Evolutionary conservation across 257 asterid genomes (phyloP).

Genomic region (Agastache rugosa): DNA sequence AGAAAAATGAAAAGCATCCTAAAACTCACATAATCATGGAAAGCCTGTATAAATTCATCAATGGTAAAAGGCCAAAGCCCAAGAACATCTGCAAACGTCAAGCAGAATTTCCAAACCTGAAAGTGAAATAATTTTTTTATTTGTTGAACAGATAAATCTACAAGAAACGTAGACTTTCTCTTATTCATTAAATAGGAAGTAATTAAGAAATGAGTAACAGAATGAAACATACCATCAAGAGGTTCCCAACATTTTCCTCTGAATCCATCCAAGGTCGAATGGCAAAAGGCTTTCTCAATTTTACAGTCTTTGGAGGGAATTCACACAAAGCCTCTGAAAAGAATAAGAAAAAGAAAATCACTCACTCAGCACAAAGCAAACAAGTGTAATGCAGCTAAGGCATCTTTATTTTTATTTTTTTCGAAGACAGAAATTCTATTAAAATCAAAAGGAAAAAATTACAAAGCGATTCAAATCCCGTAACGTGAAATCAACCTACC

Average conservation of each 20-base stretch:
- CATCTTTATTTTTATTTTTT: not conserved
- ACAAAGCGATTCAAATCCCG: not conserved
- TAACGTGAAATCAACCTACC: not conserved
- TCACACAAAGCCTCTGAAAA: constrained; percentile 79
- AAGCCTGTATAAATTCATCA: constrained; percentile 92
- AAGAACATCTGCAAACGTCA: constrained; percentile 93
- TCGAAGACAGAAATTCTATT: not conserved
- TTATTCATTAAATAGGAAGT: not conserved
- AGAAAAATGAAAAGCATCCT: constrained; percentile 29
- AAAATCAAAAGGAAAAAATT: not conserved
- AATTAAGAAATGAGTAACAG: not conserved
- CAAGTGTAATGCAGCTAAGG: constrained; percentile 25
- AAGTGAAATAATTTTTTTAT: constrained; percentile 38
- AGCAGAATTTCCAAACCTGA: constrained; percentile 96
- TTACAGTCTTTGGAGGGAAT: constrained; percentile 88
- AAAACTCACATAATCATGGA: constrained; percentile 88
- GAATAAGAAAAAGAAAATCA: constrained; percentile 41
- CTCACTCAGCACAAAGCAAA: constrained; percentile 18
- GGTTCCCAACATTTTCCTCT: constrained; percentile 91
- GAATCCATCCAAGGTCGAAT: constrained; percentile 90
- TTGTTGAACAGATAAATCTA: constrained; percentile 4
- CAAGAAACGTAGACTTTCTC: constrained; percentile 1
- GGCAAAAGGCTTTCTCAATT: constrained; percentile 79
- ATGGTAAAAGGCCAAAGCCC: constrained; percentile 99
- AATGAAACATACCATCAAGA: constrained; percentile 74